Percentiles rank a stretch among this genome's conserved stretches.
Evolutionary conservation across 768 basidiomycete species (phyloP).

Genomic region (Amylocystis lapponica): DNA sequence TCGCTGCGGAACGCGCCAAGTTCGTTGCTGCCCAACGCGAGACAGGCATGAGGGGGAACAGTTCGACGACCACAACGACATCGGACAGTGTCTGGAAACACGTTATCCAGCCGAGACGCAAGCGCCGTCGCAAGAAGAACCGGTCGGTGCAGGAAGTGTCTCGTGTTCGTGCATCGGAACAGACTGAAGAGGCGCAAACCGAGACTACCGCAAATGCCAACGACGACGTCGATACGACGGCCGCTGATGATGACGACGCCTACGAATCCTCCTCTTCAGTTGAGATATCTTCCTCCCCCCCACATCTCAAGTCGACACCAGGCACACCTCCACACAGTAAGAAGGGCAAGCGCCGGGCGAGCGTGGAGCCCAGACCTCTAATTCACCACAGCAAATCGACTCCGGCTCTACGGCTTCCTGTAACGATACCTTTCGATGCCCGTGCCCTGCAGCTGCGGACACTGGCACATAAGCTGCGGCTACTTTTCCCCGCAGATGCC

Average conservation of each 20-base stretch:
- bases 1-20: slow-evolving; percentile 63
- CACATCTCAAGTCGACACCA: slow-evolving; percentile 25
- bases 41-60: slow-evolving; percentile 13
- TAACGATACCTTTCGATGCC: slow-evolving; percentile 39
- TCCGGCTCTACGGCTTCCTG: slow-evolving; percentile 33
- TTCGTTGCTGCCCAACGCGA: slow-evolving; percentile 40
- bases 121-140: slow-evolving; percentile 27
- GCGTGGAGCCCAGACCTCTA: slow-evolving; percentile 19
- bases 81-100: slow-evolving; percentile 35
- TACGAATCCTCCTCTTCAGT: slow-evolving; percentile 22
- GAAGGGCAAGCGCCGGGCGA: slow-evolving; percentile 5
- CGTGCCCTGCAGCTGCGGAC: slow-evolving; percentile 45
- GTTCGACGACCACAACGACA: slow-evolving; percentile 25
- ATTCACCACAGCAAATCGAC: slow-evolving; percentile 44
- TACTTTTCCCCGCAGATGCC: slow-evolving; percentile 50
- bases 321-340: slow-evolving; percentile 10
- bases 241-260: slow-evolving; percentile 15
- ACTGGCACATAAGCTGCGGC: slow-evolving; percentile 50
- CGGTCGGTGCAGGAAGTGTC: slow-evolving; percentile 17
- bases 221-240: slow-evolving; percentile 14
- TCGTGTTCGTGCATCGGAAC: slow-evolving; percentile 7
- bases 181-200: slow-evolving; percentile 5
- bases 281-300: slow-evolving; percentile 21
- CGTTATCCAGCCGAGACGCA: slow-evolving; percentile 35
- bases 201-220: slow-evolving; percentile 9